phyloP scores from a whole-genome alignment of 345 rosid genomes.

The Gossypium ekmanianum region DNA sequence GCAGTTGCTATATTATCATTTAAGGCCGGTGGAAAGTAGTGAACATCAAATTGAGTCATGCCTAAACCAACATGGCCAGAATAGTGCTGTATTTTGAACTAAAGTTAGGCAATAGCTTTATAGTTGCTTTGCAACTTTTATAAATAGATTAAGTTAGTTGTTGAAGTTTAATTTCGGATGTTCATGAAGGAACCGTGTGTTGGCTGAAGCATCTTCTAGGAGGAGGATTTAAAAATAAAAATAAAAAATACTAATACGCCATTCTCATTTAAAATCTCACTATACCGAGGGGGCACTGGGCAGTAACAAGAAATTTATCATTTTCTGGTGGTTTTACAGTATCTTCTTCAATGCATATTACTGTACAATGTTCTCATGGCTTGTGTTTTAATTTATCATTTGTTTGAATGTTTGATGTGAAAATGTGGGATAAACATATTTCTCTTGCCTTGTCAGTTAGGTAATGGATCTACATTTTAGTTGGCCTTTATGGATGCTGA shows the following conservation, averaged over 20 bases:
- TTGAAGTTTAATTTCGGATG: not conserved
- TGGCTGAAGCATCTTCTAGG: not conserved
- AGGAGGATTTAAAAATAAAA: too few species aligned
- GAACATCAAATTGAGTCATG: not conserved
- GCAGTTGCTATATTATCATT: not conserved
- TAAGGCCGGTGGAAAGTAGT: not conserved
- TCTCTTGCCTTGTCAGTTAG: not conserved
- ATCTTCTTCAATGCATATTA: not conserved
- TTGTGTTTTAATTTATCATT: not conserved
- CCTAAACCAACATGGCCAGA: not conserved
- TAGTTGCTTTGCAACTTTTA: not conserved
- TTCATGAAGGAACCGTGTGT: not conserved
- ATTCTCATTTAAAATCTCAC: not conserved
- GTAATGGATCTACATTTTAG: conserved; percentile 3
- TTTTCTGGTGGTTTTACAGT: not conserved
- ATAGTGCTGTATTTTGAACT: not conserved
- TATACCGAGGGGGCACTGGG: not conserved
- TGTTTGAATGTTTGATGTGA: not conserved
- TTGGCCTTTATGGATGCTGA: not conserved
- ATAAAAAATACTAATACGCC: not conserved
- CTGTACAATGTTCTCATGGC: not conserved
- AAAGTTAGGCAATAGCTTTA: not conserved
- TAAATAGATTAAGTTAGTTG: not conserved
- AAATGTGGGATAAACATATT: not conserved
- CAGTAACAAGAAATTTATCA: not conserved